phyloP scores from a whole-genome alignment of 2,329 filamentous ascomycete genomes.

The Claviceps sorghi region DNA sequence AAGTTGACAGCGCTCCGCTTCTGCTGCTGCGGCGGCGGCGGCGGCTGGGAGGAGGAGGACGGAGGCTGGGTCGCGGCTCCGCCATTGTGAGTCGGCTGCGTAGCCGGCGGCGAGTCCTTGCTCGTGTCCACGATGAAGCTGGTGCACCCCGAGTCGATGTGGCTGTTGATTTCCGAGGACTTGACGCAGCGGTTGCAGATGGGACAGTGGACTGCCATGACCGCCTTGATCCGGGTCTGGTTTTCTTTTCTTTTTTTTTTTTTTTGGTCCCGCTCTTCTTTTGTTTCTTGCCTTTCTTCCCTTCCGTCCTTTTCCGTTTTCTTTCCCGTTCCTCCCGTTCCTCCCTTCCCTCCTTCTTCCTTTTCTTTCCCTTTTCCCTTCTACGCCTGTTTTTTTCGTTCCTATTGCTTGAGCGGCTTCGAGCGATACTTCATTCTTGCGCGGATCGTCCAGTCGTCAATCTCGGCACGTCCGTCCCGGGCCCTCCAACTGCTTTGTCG shows the following conservation, averaged over 20 bases:
- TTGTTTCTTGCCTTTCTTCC: no score
- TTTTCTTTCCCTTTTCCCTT: background rate
- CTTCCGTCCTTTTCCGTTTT: no score
- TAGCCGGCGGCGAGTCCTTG: conserved; percentile 18
- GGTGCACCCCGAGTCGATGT: conserved; percentile 74
- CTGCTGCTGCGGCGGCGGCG: conserved; percentile 17
- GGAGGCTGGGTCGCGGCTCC: background rate
- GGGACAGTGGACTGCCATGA: conserved; percentile 54
- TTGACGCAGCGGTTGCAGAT: conserved; percentile 65
- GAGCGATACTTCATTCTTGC: no score
- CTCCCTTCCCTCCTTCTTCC: no score
- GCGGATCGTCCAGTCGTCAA: background rate
- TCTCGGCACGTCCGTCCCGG: background rate
- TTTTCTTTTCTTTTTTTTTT: background rate
- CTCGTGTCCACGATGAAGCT: conserved; percentile 43
- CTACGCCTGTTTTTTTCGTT: no score
- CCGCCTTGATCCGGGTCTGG: background rate
- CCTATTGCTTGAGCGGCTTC: no score
- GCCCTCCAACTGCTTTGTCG: no score
- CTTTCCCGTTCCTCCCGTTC: no score
- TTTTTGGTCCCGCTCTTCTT: background rate
- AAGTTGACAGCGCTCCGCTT: conserved; percentile 44
- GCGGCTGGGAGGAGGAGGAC: conserved; percentile 17
- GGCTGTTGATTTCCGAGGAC: conserved; percentile 65
- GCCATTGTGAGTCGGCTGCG: conserved; percentile 8